Percentiles rank a stretch among this genome's conserved stretches.
These are phyloP conservation scores for Aspergillus jensenii DNA, from an alignment of 2,329 filamentous ascomycete species.

Conservation along the genomic window DNA sequence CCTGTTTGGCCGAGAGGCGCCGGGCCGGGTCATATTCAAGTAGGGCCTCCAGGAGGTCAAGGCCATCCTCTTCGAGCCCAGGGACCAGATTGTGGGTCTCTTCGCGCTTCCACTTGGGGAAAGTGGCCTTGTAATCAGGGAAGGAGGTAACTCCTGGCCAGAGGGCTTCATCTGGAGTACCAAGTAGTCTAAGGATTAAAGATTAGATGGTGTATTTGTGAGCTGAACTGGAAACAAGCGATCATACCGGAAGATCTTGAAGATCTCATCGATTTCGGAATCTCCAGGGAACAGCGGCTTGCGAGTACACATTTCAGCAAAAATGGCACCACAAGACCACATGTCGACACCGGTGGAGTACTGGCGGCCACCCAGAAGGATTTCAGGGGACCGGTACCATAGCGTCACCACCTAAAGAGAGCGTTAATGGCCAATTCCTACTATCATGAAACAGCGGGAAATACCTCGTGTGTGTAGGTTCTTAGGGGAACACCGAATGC, in stretches of 20 bases:
- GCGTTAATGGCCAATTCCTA: slow-evolving; percentile 10
- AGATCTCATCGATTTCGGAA: slow-evolving; percentile 91
- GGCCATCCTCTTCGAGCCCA: slow-evolving; percentile 65
- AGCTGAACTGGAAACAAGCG: background rate
- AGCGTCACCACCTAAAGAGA: slow-evolving; percentile 73
- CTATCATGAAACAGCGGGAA: background rate
- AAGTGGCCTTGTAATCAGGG: slow-evolving; percentile 88
- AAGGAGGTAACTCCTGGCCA: slow-evolving; percentile 95
- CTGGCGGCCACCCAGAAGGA: slow-evolving; percentile 83
- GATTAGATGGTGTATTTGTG: slow-evolving; percentile 9
- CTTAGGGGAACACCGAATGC: slow-evolving; percentile 88
- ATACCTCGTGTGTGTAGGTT: slow-evolving; percentile 86
- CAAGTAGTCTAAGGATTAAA: slow-evolving; percentile 61
- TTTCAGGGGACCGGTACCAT: slow-evolving; percentile 90
- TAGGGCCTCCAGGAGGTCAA: slow-evolving; percentile 60
- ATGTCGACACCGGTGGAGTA: slow-evolving; percentile 95
- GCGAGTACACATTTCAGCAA: slow-evolving; percentile 93
- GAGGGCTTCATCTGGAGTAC: slow-evolving; percentile 75
- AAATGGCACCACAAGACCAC: slow-evolving; percentile 94
- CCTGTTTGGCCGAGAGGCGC: slow-evolving; percentile 85
- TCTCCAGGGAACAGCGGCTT: slow-evolving; percentile 92
- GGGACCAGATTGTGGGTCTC: slow-evolving; percentile 65
- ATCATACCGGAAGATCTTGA: slow-evolving; percentile 83
- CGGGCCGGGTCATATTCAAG: slow-evolving; percentile 85
- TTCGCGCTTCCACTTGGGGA: slow-evolving; percentile 85